Evolutionary conservation across 2,329 filamentous ascomycete species (phyloP).

Genomic region (Madurella fahalii): DNA sequence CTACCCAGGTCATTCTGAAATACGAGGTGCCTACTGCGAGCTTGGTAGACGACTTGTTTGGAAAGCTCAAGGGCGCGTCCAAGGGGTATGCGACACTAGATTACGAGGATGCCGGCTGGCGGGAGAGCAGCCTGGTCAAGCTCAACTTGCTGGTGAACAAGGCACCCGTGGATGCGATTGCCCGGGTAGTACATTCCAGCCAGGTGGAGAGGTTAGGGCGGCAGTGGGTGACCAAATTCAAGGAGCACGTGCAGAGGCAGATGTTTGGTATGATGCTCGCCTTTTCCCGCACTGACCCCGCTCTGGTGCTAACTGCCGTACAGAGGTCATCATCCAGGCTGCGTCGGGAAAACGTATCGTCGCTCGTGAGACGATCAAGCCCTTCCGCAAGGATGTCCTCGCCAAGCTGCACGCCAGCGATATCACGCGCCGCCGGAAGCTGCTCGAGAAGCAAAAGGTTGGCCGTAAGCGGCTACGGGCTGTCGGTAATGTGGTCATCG

Average conservation of each 20-base stretch:
- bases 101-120: constrained; percentile 93
- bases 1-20: constrained; percentile 88
- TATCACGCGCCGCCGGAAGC: constrained; percentile 73
- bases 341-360: constrained; percentile 77
- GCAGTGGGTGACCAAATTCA: constrained; percentile 92
- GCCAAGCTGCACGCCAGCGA: constrained; percentile 92
- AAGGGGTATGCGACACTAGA: constrained; percentile 96
- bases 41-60: constrained; percentile 94
- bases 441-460: constrained; percentile 95
- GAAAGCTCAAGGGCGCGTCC: constrained; percentile 87
- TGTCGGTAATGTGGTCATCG: constrained; percentile 90
- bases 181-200: constrained; percentile 79
- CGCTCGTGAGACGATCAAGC: constrained; percentile 91
- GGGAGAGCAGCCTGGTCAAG: constrained; percentile 74
- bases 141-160: constrained; percentile 93
- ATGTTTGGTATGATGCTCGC: constrained; percentile 75
- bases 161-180: constrained; percentile 85
- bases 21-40: constrained; percentile 86
- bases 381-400: constrained; percentile 91
- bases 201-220: constrained; percentile 78
- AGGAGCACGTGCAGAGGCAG: constrained; percentile 91
- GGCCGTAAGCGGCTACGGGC: constrained; percentile 82
- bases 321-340: constrained; percentile 89
- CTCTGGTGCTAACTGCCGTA: constrained; percentile 8
- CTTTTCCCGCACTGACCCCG: not conserved